These are phyloP conservation scores for Bacterosira constricta DNA, from an alignment of 108 stramenopile species.

Conservation along the genomic window DNA sequence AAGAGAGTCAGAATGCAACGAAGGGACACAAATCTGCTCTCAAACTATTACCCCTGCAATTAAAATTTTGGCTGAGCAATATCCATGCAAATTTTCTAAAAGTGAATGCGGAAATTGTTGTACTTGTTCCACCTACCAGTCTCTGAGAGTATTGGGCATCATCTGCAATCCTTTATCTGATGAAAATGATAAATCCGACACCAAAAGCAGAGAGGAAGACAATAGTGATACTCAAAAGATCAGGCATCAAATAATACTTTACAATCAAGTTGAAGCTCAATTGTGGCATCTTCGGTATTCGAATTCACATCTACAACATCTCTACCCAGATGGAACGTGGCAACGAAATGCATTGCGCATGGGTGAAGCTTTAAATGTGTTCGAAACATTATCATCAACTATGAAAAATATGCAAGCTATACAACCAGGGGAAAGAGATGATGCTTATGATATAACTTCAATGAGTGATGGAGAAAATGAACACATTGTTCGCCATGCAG, in stretches of 20 bases:
- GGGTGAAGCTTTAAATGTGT: constrained; percentile 8
- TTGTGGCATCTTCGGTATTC: constrained; percentile 1
- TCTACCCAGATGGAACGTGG: neutral
- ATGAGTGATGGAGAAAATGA: neutral
- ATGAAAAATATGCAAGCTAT: neutral
- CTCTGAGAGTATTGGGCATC: neutral
- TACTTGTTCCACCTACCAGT: neutral
- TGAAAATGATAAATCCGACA: neutral
- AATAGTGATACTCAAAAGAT: neutral
- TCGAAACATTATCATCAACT: constrained; percentile 6
- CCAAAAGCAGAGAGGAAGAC: neutral
- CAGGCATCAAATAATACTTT: constrained; percentile 19
- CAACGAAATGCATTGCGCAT: constrained; percentile 10
- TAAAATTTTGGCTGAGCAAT: neutral
- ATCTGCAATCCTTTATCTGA: too few relatives aligned
- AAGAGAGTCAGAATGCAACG: neutral
- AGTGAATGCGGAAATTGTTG: neutral
- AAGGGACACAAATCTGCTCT: neutral
- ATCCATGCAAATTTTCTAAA: neutral
- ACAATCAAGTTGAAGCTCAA: constrained; percentile 27
- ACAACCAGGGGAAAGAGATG: neutral
- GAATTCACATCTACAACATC: neutral
- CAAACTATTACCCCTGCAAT: neutral
- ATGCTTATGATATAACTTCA: neutral
- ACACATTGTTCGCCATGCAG: neutral